Evolutionary conservation across 768 basidiomycete genomes (phyloP).

Genomic region (Kondoa subrosea): DNA sequence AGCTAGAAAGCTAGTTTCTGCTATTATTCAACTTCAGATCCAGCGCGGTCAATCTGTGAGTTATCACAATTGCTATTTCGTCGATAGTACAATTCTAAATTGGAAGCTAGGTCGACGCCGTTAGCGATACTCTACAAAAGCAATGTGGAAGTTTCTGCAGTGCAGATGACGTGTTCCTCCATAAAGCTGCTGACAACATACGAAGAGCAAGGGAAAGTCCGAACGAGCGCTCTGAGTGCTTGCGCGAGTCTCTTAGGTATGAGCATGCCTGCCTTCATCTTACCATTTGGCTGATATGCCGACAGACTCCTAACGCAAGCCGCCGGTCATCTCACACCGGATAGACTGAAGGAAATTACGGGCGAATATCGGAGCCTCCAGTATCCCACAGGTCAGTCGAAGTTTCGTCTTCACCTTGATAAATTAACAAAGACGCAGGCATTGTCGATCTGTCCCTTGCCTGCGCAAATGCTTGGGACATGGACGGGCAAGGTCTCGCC

Average conservation of each 20-base stretch:
- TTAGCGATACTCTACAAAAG: conserved; percentile 84
- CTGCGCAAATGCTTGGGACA: conserved; percentile 63
- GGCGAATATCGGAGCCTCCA: conserved; percentile 73
- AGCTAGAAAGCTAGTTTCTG: conserved; percentile 77
- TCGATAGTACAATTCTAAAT: not conserved
- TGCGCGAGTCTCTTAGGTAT: conserved; percentile 75
- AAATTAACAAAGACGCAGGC: too few relatives aligned
- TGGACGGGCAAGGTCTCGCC: conserved; percentile 42
- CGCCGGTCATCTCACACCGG: conserved; percentile 62
- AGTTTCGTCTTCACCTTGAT: not conserved
- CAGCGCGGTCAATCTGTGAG: conserved; percentile 85
- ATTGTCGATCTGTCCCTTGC: conserved; percentile 67
- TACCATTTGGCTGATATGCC: not conserved
- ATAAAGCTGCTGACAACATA: conserved; percentile 94
- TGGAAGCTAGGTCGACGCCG: conserved; percentile 63
- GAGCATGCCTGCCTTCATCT: conserved; percentile 20
- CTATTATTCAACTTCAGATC: conserved; percentile 94
- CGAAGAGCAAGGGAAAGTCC: conserved; percentile 68
- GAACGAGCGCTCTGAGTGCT: conserved; percentile 61
- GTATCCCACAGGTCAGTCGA: conserved; percentile 54
- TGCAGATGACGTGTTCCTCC: conserved; percentile 91
- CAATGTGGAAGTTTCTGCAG: conserved; percentile 96
- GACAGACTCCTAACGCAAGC: conserved; percentile 72
- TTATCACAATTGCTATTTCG: conserved; percentile 9
- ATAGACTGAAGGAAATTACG: conserved; percentile 67